Conservation (phyloP, 2,329 filamentous ascomycete genomes). For the Zasmidium citrigriseum region DNA sequence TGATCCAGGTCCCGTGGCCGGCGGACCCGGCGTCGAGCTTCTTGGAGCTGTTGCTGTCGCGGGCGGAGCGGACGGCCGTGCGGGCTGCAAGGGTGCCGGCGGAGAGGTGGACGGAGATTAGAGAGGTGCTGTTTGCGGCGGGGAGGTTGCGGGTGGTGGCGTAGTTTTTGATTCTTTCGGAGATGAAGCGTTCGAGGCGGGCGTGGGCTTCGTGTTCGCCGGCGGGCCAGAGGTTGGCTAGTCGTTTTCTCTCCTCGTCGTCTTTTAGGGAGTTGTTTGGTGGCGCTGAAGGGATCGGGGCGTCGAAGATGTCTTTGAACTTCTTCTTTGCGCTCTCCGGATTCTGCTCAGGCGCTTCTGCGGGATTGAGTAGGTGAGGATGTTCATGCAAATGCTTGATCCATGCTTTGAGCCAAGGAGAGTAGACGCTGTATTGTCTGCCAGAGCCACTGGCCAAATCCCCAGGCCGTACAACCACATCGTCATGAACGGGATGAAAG, state of each 20-base stretch:
- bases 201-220: constrained; percentile 71
- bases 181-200: constrained; percentile 67
- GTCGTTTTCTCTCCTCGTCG: constrained; percentile 59
- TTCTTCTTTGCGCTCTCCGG: constrained; percentile 48
- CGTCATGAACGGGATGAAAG: constrained; percentile 76
- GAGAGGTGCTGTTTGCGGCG: constrained; percentile 62
- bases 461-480: constrained; percentile 78
- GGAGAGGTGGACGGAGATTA: constrained; percentile 72
- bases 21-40: constrained; percentile 66
- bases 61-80: constrained; percentile 65
- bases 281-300: constrained; percentile 62
- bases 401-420: constrained; percentile 80
- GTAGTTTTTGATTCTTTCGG: constrained; percentile 64
- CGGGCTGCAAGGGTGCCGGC: constrained; percentile 67
- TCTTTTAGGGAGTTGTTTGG: constrained; percentile 61
- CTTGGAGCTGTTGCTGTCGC: constrained; percentile 61
- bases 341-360: constrained; percentile 60
- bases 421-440: constrained; percentile 81
- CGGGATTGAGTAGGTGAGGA: constrained; percentile 64
- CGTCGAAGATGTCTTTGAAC: constrained; percentile 61
- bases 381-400: constrained; percentile 70
- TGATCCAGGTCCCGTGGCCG: constrained; percentile 74
- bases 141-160: constrained; percentile 67
- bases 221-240: constrained; percentile 67
- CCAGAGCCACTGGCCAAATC: constrained; percentile 66